These are phyloP conservation scores for Cercospora beticola DNA, from an alignment of 2,329 filamentous ascomycete species.

Conservation along the genomic window DNA sequence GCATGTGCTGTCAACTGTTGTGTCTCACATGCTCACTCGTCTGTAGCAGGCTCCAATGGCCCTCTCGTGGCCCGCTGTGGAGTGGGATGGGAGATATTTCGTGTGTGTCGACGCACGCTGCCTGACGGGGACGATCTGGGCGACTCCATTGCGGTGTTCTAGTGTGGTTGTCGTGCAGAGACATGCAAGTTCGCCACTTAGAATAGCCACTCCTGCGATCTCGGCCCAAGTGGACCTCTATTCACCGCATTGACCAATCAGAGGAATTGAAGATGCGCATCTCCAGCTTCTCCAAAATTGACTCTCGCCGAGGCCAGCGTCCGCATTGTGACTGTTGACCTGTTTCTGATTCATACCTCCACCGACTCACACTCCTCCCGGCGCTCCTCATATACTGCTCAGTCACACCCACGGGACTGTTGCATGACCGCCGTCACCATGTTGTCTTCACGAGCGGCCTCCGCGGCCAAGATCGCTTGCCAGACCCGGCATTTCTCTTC, in stretches of 20 bases:
- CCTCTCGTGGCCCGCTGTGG: slow-evolving; percentile 72
- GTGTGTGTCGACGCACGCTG: slow-evolving; percentile 33
- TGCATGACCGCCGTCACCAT: slow-evolving; percentile 32
- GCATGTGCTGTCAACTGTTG: not conserved
- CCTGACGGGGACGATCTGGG: slow-evolving; percentile 29
- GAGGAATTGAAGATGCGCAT: not conserved
- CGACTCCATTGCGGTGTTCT: slow-evolving; percentile 26
- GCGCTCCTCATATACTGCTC: not conserved
- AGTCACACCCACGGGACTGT: not conserved
- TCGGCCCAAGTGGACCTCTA: not conserved
- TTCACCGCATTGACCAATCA: not conserved
- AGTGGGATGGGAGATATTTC: slow-evolving; percentile 41
- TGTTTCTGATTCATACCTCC: not conserved
- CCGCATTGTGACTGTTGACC: not conserved
- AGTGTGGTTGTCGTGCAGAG: not conserved
- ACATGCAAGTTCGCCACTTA: not conserved
- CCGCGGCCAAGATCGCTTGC: slow-evolving; percentile 41
- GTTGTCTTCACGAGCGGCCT: slow-evolving; percentile 37
- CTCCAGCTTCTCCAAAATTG: slow-evolving; percentile 7
- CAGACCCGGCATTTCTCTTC: slow-evolving; percentile 47
- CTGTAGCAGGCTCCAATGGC: slow-evolving; percentile 63
- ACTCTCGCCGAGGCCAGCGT: slow-evolving; percentile 4
- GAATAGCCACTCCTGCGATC: not conserved
- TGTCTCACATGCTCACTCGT: slow-evolving; percentile 60
- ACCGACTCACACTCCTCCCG: not conserved